phyloP scores from a whole-genome alignment of 495 filamentous ascomycete species.

The Talaromyces wortmannii region DNA sequence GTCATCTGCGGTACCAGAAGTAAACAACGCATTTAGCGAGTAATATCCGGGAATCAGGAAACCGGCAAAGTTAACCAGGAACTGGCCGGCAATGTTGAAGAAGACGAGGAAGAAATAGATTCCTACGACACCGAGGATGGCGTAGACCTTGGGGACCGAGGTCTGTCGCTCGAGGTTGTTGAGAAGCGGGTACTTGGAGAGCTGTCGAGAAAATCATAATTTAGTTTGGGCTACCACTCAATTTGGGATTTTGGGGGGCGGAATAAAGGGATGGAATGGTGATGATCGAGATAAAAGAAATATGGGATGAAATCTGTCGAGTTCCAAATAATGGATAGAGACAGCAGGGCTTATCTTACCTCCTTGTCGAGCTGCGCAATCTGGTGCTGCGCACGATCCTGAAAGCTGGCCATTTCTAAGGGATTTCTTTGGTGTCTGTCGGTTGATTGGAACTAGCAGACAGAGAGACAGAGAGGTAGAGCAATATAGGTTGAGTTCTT shows the following conservation, averaged over 20 bases:
- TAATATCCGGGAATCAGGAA: conserved; percentile 96
- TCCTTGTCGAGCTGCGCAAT: conserved; percentile 95
- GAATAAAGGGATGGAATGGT: too few relatives aligned
- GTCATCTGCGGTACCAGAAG: conserved; percentile 72
- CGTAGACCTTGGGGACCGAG: conserved; percentile 92
- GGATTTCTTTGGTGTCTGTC: neutral
- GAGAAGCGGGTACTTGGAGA: conserved; percentile 90
- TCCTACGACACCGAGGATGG: conserved; percentile 72
- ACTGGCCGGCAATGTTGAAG: conserved; percentile 97
- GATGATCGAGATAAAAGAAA: too few relatives aligned
- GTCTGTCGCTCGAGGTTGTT: conserved; percentile 97
- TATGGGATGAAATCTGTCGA: too few relatives aligned
- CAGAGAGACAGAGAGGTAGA: too few relatives aligned
- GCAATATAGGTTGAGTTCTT: too few relatives aligned
- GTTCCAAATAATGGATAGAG: neutral
- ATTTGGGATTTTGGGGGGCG: too few relatives aligned
- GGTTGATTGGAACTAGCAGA: too few relatives aligned
- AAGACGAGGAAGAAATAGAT: conserved; percentile 98
- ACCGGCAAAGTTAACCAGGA: conserved; percentile 93
- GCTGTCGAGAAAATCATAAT: conserved; percentile 43
- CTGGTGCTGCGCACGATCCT: conserved; percentile 85
- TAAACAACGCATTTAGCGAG: conserved; percentile 86
- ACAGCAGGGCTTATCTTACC: conserved; percentile 53
- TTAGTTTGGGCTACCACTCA: conserved; percentile 3
- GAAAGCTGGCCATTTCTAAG: conserved; percentile 61